phyloP scores from a whole-genome alignment of 2,329 filamentous ascomycete genomes.

The Zelopaecilomyces penicillatus region DNA sequence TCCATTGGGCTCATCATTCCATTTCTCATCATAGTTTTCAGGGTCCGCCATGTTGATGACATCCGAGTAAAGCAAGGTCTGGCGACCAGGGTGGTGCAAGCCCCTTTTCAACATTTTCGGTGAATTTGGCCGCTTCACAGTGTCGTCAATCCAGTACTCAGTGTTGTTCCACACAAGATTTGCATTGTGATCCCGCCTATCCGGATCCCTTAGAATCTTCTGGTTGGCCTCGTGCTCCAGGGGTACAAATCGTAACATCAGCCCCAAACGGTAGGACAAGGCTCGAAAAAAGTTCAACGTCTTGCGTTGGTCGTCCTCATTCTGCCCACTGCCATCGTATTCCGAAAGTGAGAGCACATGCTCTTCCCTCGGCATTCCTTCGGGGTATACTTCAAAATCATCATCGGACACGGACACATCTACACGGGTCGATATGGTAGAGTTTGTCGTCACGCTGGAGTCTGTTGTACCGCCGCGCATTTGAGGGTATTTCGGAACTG shows the following conservation, averaged over 20 bases:
- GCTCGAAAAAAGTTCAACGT: slow-evolving; percentile 15
- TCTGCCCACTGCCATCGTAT: background rate
- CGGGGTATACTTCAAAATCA: slow-evolving; percentile 4
- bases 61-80: slow-evolving; percentile 16
- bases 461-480: background rate
- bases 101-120: slow-evolving; percentile 6
- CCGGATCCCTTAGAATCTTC: background rate
- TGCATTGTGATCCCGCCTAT: slow-evolving; percentile 7
- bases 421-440: background rate
- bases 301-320: background rate
- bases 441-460: background rate
- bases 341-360: slow-evolving; percentile 4
- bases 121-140: slow-evolving; percentile 12
- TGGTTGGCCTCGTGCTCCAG: slow-evolving; percentile 4
- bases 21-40: slow-evolving; percentile 6
- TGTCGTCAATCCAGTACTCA: slow-evolving; percentile 11
- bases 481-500: no score
- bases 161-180: slow-evolving; percentile 10
- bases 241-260: slow-evolving; percentile 18
- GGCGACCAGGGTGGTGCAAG: background rate
- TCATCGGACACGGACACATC: background rate
- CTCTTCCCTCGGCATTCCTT: slow-evolving; percentile 2
- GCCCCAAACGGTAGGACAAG: slow-evolving; percentile 32
- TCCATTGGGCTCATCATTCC: background rate
- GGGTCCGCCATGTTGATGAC: slow-evolving; percentile 27